A percentile compares a stretch with the other conserved stretches of the same genome.
These are phyloP conservation scores for Perkinsus olseni DNA, from an alignment of 169 alveolate genomes.

Conservation along the genomic window DNA sequence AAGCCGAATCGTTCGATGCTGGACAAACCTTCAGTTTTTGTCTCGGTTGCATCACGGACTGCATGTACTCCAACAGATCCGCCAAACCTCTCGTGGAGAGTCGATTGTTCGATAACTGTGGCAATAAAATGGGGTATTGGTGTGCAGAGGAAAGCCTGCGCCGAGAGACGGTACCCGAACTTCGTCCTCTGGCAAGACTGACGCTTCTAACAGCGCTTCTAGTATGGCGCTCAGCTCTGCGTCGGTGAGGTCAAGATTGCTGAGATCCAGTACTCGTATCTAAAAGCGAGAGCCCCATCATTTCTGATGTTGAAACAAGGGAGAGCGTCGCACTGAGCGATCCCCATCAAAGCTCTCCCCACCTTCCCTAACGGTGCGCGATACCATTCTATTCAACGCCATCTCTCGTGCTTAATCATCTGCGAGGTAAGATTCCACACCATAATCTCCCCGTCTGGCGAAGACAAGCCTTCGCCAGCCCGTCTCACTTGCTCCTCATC, in stretches of 20 bases:
- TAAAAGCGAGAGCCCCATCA: not conserved
- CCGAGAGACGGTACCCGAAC: no score
- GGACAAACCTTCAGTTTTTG: not conserved
- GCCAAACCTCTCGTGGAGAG: not conserved
- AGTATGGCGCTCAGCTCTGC: not conserved
- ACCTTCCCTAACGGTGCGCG: no score
- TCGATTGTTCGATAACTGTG: not conserved
- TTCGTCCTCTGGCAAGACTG: not conserved
- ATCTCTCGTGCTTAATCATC: no score
- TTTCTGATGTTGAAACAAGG: no score
- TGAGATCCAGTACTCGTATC: not conserved
- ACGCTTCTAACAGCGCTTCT: not conserved
- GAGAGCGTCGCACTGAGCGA: no score
- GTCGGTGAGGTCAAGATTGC: not conserved
- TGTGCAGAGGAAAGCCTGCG: no score
- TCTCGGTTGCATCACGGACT: not conserved
- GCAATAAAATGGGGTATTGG: no score
- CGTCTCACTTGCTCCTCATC: no score
- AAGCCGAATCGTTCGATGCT: no score
- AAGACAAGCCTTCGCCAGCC: not conserved
- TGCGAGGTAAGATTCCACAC: no score
- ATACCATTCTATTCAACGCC: no score
- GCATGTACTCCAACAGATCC: not conserved
- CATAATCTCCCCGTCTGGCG: not conserved
- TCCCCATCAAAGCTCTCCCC: no score